phyloP scores from a whole-genome alignment of 176 grass and related monocot species.

The Sorghum bicolor region Sorghum_bicolor_NCBIv3 NC_012874.2:2786501-2787000 shows the following conservation, averaged over 20 bases:
- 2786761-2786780: slow-evolving; percentile 37
- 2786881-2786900: background rate
- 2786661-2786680: slow-evolving; percentile 28
- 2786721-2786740: background rate
- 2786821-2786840: slow-evolving; percentile 22
- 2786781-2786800: slow-evolving; percentile 31
- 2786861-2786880: background rate
- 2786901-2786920: background rate
- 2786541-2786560: background rate
- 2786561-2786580: background rate
- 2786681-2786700: slow-evolving; percentile 28
- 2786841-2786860: background rate
- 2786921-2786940: background rate
- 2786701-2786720: slow-evolving; percentile 29
- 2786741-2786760: slow-evolving; percentile 30
- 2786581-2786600: background rate
- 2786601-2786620: background rate
- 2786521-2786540: background rate
- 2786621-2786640: slow-evolving; percentile 36
- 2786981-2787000: background rate
- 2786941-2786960: background rate
- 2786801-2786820: slow-evolving; percentile 54
- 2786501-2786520: background rate
- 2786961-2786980: background rate
- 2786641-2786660: slow-evolving; percentile 37